These are phyloP conservation scores for Leonotis leonurus DNA, from an alignment of 257 asterid species.

Conservation along the genomic window DNA sequence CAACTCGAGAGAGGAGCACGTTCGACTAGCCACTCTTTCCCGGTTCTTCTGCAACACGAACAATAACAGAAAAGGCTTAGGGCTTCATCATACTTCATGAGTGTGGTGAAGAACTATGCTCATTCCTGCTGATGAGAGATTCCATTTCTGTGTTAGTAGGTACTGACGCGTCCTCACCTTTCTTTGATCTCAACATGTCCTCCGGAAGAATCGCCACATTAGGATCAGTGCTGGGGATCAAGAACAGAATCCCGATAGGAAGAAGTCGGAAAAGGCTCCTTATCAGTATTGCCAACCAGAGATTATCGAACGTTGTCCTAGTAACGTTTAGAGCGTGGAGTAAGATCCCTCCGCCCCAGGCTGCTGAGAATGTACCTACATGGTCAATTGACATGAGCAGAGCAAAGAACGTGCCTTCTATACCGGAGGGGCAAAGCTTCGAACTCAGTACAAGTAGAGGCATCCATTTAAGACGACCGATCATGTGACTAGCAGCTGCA, in stretches of 20 bases:
- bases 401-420: slow-evolving; percentile 62
- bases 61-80: no score
- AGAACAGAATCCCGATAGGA: slow-evolving; percentile 41
- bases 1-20: background rate
- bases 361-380: slow-evolving; percentile 37
- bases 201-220: slow-evolving; percentile 39
- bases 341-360: slow-evolving; percentile 55
- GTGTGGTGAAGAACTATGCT: slow-evolving; percentile 13
- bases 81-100: slow-evolving; percentile 7
- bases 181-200: slow-evolving; percentile 38
- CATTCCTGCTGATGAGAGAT: slow-evolving; percentile 23
- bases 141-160: slow-evolving; percentile 34
- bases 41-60: no score
- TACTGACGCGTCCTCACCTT: slow-evolving; percentile 12
- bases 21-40: no score
- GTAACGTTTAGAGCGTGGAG: slow-evolving; percentile 40
- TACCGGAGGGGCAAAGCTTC: slow-evolving; percentile 56
- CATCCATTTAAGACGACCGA: slow-evolving; percentile 59
- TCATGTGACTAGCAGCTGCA: slow-evolving; percentile 47
- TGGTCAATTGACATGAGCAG: slow-evolving; percentile 61
- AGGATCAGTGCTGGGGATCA: slow-evolving; percentile 52
- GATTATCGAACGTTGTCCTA: slow-evolving; percentile 39
- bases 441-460: slow-evolving; percentile 62
- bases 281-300: slow-evolving; percentile 45
- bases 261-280: slow-evolving; percentile 43